Percentiles rank a stretch among this genome's conserved stretches.
These are phyloP conservation scores for Immersiella caudata DNA, from an alignment of 495 filamentous ascomycete genomes.

Conservation along the genomic window DNA sequence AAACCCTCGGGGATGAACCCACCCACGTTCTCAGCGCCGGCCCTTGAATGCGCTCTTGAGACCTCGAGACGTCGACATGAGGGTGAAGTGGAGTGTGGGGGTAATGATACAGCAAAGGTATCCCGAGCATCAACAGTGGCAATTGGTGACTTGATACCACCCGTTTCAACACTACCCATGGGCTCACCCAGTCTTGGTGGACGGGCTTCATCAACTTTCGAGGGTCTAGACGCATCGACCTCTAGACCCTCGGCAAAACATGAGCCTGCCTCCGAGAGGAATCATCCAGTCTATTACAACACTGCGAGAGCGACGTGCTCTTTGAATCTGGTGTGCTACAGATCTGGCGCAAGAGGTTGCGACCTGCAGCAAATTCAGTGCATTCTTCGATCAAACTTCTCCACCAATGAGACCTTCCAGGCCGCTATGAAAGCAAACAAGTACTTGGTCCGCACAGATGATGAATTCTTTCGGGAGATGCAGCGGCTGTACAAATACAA, in stretches of 20 bases:
- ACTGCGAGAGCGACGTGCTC: slow-evolving; percentile 11
- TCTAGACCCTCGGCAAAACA: background rate
- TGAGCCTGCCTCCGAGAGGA: background rate
- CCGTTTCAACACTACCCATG: background rate
- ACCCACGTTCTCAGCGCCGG: background rate
- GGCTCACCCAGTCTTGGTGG: background rate
- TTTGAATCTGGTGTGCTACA: slow-evolving; percentile 15
- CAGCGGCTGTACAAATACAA: slow-evolving; percentile 3
- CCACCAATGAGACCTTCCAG: background rate
- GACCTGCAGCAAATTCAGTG: slow-evolving; percentile 14
- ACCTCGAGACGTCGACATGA: background rate
- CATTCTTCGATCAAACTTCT: background rate
- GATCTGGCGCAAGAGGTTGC: slow-evolving; percentile 10
- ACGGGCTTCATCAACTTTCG: background rate
- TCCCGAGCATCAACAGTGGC: background rate
- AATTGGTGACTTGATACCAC: background rate
- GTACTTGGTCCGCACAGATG: slow-evolving; percentile 3
- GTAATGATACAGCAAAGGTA: background rate
- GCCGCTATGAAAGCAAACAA: background rate
- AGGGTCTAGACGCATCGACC: background rate
- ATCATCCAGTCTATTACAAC: slow-evolving; percentile 8
- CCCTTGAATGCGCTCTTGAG: background rate
- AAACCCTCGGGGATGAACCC: background rate
- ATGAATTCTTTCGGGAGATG: slow-evolving; percentile 18
- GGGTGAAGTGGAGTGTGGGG: background rate